A percentile compares a stretch with the other conserved stretches of the same genome.
phyloP scores from a whole-genome alignment of 441 rosid species.

The Dalechampia spathulata region DNA sequence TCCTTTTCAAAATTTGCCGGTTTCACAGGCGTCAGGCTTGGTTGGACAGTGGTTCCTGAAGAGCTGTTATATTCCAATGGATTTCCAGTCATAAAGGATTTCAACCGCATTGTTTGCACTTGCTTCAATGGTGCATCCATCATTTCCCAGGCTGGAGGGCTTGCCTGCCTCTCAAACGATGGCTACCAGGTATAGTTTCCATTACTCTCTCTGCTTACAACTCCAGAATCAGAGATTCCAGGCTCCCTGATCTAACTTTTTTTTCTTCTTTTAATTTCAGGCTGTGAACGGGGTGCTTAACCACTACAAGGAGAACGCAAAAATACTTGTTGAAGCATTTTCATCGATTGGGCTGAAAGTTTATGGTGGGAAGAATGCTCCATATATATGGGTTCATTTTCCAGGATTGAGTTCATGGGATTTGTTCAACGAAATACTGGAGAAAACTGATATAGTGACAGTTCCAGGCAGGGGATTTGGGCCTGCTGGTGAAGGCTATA shows the following conservation, averaged over 20 bases:
- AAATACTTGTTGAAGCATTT: constrained; percentile 40
- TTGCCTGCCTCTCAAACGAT: constrained; percentile 49
- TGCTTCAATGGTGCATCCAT: constrained; percentile 72
- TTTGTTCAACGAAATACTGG: constrained; percentile 48
- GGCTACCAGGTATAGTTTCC: constrained; percentile 34
- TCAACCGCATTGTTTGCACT: constrained; percentile 51
- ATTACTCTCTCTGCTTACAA: too few species aligned
- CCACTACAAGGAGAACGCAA: constrained; percentile 55
- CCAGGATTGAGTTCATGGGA: constrained; percentile 56
- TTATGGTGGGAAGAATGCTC: constrained; percentile 61
- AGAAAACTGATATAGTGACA: constrained; percentile 45
- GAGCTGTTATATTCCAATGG: constrained; percentile 56
- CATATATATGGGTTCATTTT: constrained; percentile 65
- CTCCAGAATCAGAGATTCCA: too few species aligned
- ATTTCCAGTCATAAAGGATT: constrained; percentile 52
- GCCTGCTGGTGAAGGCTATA: constrained; percentile 54
- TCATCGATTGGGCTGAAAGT: constrained; percentile 32
- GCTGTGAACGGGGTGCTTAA: constrained; percentile 26
- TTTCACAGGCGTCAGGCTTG: constrained; percentile 69
- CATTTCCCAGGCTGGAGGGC: constrained; percentile 58
- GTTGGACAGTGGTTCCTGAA: constrained; percentile 69
- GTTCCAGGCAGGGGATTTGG: constrained; percentile 68
- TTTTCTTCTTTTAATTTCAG: constrained; percentile 13
- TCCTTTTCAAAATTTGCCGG: constrained; percentile 76
- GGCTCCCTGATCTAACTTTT: too few species aligned